A percentile compares a stretch with the other conserved stretches of the same genome.
Evolutionary conservation across 208 protist species (phyloP).

Genomic region (Trypanosoma theileri): DNA sequence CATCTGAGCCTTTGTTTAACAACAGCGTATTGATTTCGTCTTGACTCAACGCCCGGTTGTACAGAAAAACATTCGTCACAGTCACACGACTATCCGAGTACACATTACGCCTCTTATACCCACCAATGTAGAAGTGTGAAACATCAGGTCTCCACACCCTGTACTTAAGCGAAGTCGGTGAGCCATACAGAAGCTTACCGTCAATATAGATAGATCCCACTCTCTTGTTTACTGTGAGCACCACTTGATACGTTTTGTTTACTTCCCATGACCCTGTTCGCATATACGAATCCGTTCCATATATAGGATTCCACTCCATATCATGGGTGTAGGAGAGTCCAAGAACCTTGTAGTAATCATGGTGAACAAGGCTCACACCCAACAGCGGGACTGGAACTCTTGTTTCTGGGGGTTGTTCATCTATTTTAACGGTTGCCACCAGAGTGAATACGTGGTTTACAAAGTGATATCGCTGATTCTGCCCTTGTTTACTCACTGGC

Average conservation of each 20-base stretch:
- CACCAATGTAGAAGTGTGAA: slow-evolving; percentile 17
- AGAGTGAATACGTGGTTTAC: slow-evolving; percentile 22
- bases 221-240: not conserved
- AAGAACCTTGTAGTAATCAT: not conserved
- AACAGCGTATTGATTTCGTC: slow-evolving; percentile 4
- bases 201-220: slow-evolving; percentile 12
- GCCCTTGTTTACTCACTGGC: slow-evolving; percentile 25
- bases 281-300: not conserved
- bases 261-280: not conserved
- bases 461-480: slow-evolving; percentile 27
- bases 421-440: slow-evolving; percentile 17
- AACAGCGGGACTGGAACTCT: not conserved
- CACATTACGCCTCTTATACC: not conserved
- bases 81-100: not conserved
- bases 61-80: slow-evolving; percentile 18
- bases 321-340: slow-evolving; percentile 1
- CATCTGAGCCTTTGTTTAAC: not conserved
- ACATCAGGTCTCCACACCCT: not conserved
- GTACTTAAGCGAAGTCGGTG: not conserved
- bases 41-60: slow-evolving; percentile 4
- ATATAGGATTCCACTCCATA: slow-evolving; percentile 3
- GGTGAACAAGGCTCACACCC: slow-evolving; percentile 5
- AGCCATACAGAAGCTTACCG: not conserved
- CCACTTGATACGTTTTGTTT: slow-evolving; percentile 6
- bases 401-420: not conserved